Evolutionary conservation across 352 stramenopile species (phyloP), one percentile per base, ranked within the genome.

Genomic region (Albugo laibachii): DNA sequence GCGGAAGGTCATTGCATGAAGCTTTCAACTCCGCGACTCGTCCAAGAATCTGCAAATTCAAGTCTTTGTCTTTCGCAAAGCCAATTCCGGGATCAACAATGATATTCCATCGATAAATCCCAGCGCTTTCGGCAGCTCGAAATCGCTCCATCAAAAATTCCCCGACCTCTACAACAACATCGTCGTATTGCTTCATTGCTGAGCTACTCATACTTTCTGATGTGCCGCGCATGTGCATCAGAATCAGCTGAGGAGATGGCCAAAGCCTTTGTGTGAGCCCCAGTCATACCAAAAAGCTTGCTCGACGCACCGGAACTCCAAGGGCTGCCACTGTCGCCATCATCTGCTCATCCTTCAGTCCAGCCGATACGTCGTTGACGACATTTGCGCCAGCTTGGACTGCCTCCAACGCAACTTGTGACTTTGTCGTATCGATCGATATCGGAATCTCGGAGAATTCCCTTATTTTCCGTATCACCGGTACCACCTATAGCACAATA

Each of bases 161-260:
- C 3, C 58, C 62, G 3, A 98, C 93, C 36, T 95, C 89, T 0
- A 59, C 45, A 35, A 97, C 73, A 13, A 98, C 81, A 47, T 95
- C 65, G 0, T 68, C 50, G 55, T 97, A 98, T 51, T 92, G 52
- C 59, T 88, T 66, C 15, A 71, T 39, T 0, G 16, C 20, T 24
- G 37, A 34, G 16, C 20, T 56, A 39, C 80, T 83, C 95, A 99
- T 99, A 11, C 92, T 98, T 63, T 95, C 63, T 1, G 94, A 89
- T 36, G 74, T 97, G 13, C 94, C 94, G 42, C 94, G 66, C 91
- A 97, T 98, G 62, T 99, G 95, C 94, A 98, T 99, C 2, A 97
- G 55, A 16, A 86, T 57, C 49, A 98, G 77, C 61, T 97, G 70
- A 16, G 69, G 61, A 27, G 45, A 8, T 8, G 8, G 8, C 24